Evolutionary conservation across 176 grass and related monocot genomes (phyloP).

Genomic region (Leersia perrieri): DNA sequence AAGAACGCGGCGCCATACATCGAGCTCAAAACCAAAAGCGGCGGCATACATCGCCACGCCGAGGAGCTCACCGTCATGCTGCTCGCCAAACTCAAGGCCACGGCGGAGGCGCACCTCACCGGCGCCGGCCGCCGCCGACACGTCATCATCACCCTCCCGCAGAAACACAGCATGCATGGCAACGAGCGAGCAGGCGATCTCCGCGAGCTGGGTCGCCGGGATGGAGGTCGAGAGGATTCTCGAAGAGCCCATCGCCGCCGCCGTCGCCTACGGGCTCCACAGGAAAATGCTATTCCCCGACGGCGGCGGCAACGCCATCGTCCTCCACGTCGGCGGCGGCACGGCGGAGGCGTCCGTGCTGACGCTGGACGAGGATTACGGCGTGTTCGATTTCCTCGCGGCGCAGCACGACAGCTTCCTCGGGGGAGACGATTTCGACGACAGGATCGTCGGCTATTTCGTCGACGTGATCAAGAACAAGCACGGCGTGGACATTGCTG

Average conservation of each 20-base stretch:
- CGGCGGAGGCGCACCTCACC: neutral
- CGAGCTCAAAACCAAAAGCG: neutral
- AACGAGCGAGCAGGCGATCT: too few species aligned
- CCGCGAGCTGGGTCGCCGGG: too few species aligned
- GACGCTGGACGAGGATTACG: neutral
- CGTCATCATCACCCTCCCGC: too few species aligned
- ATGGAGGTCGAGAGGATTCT: too few species aligned
- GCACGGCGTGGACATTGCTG: neutral
- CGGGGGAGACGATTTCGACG: neutral
- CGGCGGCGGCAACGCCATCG: neutral
- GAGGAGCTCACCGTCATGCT: neutral
- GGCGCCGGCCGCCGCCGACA: too few species aligned
- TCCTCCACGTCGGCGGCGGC: conserved; percentile 28
- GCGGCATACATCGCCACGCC: neutral
- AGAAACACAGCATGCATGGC: too few species aligned
- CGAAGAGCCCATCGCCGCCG: neutral
- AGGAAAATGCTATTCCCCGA: neutral
- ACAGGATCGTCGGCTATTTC: neutral
- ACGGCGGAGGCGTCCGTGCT: neutral
- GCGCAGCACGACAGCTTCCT: neutral
- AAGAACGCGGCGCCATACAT: neutral
- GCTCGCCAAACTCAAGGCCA: neutral
- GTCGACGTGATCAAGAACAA: neutral
- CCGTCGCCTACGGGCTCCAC: neutral
- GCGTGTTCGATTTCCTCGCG: neutral